Evolutionary conservation across 2,329 filamentous ascomycete species (phyloP), one percentile per base, ranked within the genome.

Genomic region (Metarhizium robertsii): DNA sequence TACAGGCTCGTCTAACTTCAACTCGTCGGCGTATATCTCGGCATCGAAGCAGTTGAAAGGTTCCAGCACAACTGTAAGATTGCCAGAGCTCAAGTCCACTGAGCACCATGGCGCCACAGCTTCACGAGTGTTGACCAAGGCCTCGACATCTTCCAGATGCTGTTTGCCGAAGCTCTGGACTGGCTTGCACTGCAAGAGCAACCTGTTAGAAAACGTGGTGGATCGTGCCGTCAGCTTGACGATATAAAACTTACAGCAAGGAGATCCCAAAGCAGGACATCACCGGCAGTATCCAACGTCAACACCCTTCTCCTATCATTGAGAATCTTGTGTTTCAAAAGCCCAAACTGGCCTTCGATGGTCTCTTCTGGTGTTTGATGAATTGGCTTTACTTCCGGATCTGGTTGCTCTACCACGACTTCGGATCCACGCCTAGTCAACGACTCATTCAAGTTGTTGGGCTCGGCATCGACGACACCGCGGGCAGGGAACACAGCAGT

Each of bases 41-140:
- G 92, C 94, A 71, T 99, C 94, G 63, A 99, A 99, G 68, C 92
- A 96, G 62, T 95, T 95, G 65, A 94, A 95, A 45, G 92, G 90
- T 66, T 99, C 94, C 18, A 99, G 72, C 18, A 95, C 86, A 3
- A 96, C 92, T 2, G 91, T 92, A 55, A 99, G 76, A 59, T 89
- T 90, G 40, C 94, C 94, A 4, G 92, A 97, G 62, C 92, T 87
- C 20, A 92, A 92, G 66, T 99, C 91, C 53, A 97, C 88, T 2
- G 90, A 90, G 67, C 94, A 99, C 94, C 94, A 99, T 54, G 95
- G 92, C 4, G 92, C 88, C 43, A 97, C 90, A 36, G 86, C 92
- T 67, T 96, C 91, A 14, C 83, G 79, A 0, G 90, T 96, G 66
- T 96, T 96, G 55, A 96, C 82, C 65, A 91, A 81, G 0, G 85